Percentiles rank a stretch among this genome's conserved stretches.
phyloP scores from a whole-genome alignment of 1,284 basidiomycete genomes.

The Tremellales sp. region DNA sequence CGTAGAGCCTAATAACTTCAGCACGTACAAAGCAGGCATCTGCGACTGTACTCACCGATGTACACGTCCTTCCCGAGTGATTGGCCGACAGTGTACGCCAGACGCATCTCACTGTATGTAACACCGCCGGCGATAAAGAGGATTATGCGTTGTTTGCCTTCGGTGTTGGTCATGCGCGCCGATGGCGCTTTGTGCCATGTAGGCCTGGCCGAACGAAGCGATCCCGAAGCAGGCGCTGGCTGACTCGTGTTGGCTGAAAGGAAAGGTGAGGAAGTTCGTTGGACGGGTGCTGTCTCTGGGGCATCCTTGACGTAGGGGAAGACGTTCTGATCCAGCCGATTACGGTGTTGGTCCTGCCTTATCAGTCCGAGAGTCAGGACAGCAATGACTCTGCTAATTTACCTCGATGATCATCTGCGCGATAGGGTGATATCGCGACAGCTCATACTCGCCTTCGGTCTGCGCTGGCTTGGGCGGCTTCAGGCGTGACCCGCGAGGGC shows the following conservation, averaged over 20 bases:
- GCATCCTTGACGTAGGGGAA: slow-evolving; percentile 92
- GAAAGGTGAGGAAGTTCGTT: slow-evolving; percentile 5
- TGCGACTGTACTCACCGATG: slow-evolving; percentile 61
- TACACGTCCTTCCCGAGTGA: slow-evolving; percentile 79
- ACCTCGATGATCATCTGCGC: slow-evolving; percentile 82
- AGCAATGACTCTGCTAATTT: slow-evolving; percentile 10
- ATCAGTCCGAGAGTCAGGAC: not conserved
- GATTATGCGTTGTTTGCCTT: slow-evolving; percentile 69
- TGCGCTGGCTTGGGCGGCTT: slow-evolving; percentile 64
- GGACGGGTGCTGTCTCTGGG: slow-evolving; percentile 53
- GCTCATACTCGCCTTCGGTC: slow-evolving; percentile 84
- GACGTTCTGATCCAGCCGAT: slow-evolving; percentile 67
- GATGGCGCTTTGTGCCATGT: slow-evolving; percentile 67
- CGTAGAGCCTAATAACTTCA: slow-evolving; percentile 70
- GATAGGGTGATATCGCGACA: slow-evolving; percentile 88
- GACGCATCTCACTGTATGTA: slow-evolving; percentile 92
- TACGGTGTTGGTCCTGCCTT: slow-evolving; percentile 70
- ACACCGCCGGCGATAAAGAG: slow-evolving; percentile 93
- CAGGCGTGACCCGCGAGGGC: slow-evolving; percentile 70
- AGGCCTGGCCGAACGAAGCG: slow-evolving; percentile 70
- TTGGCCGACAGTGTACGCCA: slow-evolving; percentile 74
- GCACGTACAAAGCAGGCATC: not conserved
- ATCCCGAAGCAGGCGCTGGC: slow-evolving; percentile 54
- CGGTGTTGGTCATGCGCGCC: slow-evolving; percentile 46
- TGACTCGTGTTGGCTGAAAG: slow-evolving; percentile 7